A percentile compares a stretch with the other conserved stretches of the same genome.
Evolutionary conservation across 257 asterid genomes (phyloP).

Genomic region (Ballota nigra): DNA sequence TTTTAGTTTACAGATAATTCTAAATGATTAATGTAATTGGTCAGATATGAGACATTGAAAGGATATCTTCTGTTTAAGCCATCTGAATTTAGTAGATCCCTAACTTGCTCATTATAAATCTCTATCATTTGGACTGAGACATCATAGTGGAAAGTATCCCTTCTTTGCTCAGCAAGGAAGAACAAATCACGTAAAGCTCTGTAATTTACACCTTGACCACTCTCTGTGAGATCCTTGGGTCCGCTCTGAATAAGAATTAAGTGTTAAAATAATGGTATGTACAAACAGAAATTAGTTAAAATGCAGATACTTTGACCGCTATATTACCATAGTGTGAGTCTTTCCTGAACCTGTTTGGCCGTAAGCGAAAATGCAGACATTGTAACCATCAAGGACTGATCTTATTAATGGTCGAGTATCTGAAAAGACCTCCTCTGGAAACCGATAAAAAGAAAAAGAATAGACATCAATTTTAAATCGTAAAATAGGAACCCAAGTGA

Average conservation of each 20-base stretch:
- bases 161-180: conserved; percentile 77
- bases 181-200: conserved; percentile 82
- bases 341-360: conserved; percentile 99
- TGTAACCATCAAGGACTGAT: conserved; percentile 95
- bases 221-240: conserved; percentile 76
- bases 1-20: not conserved
- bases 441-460: conserved; percentile 16
- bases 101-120: conserved; percentile 93
- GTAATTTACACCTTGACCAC: conserved; percentile 80
- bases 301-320: not conserved
- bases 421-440: conserved; percentile 79
- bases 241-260: conserved; percentile 61
- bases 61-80: conserved; percentile 94
- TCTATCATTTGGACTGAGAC: conserved; percentile 94
- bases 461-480: conserved; percentile 1
- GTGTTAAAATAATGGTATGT: conserved; percentile 4
- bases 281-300: not conserved
- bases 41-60: conserved; percentile 22
- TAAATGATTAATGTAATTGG: not conserved
- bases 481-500: not conserved
- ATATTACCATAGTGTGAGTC: conserved; percentile 81
- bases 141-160: conserved; percentile 65
- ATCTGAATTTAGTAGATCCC: conserved; percentile 77
- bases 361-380: conserved; percentile 90
- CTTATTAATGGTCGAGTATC: conserved; percentile 84